These are phyloP conservation scores for Trichoderma asperellum DNA, from an alignment of 2,329 filamentous ascomycete species.

Conservation along the genomic window DNA sequence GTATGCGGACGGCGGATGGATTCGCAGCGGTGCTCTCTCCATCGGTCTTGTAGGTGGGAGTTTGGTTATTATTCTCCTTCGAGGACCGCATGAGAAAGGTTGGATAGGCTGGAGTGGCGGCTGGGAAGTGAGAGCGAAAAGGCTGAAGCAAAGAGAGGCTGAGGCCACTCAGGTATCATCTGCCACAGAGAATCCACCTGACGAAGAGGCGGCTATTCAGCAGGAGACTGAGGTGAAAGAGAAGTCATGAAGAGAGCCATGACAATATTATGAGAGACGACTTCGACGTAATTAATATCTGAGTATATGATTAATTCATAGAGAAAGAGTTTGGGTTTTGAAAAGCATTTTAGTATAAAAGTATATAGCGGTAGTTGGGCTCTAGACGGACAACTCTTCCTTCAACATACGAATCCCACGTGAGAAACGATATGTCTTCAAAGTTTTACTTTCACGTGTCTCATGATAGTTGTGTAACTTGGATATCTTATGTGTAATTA, in stretches of 20 bases:
- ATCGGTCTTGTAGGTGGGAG: conserved; percentile 37
- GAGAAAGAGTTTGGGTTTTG: neutral
- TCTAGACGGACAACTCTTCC: neutral
- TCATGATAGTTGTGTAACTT: neutral
- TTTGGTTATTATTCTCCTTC: conserved; percentile 37
- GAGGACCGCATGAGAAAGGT: conserved; percentile 39
- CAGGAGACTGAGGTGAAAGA: neutral
- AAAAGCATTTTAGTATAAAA: neutral
- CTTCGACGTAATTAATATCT: too few relatives aligned
- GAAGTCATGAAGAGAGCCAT: neutral
- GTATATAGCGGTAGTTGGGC: neutral
- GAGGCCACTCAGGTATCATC: neutral
- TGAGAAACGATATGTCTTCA: neutral
- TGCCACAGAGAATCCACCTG: conserved; percentile 8
- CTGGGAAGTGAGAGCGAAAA: conserved; percentile 30
- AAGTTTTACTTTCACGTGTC: neutral
- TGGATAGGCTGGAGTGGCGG: conserved; percentile 43
- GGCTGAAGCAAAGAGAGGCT: conserved; percentile 2
- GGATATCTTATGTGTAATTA: neutral
- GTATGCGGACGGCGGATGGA: conserved; percentile 57
- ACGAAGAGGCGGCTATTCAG: conserved; percentile 6
- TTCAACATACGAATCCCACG: neutral
- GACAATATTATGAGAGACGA: neutral
- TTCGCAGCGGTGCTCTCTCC: conserved; percentile 48
- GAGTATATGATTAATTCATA: neutral